phyloP scores from a whole-genome alignment of 2,329 filamentous ascomycete species.

The Scedosporium dehoogii region DNA sequence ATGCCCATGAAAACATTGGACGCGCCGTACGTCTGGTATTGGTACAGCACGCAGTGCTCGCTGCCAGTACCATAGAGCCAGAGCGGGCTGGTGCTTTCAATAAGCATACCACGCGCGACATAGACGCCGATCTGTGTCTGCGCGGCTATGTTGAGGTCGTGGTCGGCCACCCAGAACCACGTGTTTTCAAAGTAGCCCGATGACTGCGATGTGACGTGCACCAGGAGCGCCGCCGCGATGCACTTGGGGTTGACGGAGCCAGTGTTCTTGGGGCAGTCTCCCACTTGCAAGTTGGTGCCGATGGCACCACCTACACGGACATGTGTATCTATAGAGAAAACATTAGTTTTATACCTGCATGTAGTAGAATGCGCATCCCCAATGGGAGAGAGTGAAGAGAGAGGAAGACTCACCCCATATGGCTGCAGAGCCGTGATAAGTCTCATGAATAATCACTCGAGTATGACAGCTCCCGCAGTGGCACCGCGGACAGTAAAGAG shows the following conservation, averaged over 20 bases:
- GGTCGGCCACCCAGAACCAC: conserved; percentile 62
- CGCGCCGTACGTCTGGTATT: conserved; percentile 39
- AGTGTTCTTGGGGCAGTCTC: conserved; percentile 14
- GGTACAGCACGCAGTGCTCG: conserved; percentile 40
- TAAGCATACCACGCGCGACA: conserved; percentile 23
- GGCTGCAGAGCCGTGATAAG: conserved; percentile 19
- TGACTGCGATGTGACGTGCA: conserved; percentile 33
- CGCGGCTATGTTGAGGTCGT: conserved; percentile 33
- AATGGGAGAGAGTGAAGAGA: neutral
- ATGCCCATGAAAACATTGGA: conserved; percentile 45
- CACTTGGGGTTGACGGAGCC: conserved; percentile 34
- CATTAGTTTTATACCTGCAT: neutral
- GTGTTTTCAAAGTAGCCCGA: conserved; percentile 40
- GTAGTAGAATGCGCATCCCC: too few relatives aligned
- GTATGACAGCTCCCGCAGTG: conserved; percentile 56
- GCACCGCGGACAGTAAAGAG: conserved; percentile 57
- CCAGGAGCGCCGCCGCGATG: conserved; percentile 45
- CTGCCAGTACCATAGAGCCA: conserved; percentile 29
- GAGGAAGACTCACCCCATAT: conserved; percentile 31
- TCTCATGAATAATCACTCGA: conserved; percentile 47
- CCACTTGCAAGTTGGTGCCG: conserved; percentile 11
- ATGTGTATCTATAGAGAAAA: conserved; percentile 27
- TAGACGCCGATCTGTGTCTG: conserved; percentile 22
- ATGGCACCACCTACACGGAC: conserved; percentile 30
- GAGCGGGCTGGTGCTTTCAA: conserved; percentile 19